Percentiles rank a stretch among this genome's conserved stretches.
Evolutionary conservation across 2,329 filamentous ascomycete species (phyloP).

Genomic region (Polytolypa hystricis): DNA sequence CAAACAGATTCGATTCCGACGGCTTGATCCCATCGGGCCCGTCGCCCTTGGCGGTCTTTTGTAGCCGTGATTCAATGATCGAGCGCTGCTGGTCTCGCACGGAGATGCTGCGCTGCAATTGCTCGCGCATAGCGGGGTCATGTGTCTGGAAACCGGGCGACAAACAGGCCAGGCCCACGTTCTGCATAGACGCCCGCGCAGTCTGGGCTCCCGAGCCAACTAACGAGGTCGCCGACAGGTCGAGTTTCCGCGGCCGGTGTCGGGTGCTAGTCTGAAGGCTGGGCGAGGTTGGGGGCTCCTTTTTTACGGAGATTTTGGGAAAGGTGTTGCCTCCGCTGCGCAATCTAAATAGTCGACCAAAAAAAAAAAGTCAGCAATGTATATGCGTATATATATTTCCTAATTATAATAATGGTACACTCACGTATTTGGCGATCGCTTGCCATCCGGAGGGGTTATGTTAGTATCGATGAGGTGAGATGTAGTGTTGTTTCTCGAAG

Average conservation of each 20-base stretch:
- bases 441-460: slow-evolving; percentile 34
- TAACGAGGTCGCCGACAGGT: slow-evolving; percentile 34
- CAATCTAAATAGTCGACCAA: slow-evolving; percentile 13
- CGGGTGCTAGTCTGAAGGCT: slow-evolving; percentile 56
- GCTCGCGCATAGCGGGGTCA: slow-evolving; percentile 91
- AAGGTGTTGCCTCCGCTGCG: slow-evolving; percentile 39
- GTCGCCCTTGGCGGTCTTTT: slow-evolving; percentile 76
- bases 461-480: slow-evolving; percentile 9
- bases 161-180: slow-evolving; percentile 85
- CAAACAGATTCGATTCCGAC: slow-evolving; percentile 34
- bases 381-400: no score
- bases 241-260: slow-evolving; percentile 35
- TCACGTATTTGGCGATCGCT: slow-evolving; percentile 43
- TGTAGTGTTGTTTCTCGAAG: slow-evolving; percentile 22
- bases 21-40: slow-evolving; percentile 50
- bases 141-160: slow-evolving; percentile 94
- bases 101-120: slow-evolving; percentile 84
- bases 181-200: slow-evolving; percentile 58
- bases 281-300: slow-evolving; percentile 77
- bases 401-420: slow-evolving; percentile 16
- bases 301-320: slow-evolving; percentile 89
- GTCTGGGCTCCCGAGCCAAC: slow-evolving; percentile 51
- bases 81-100: slow-evolving; percentile 88
- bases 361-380: slow-evolving; percentile 15
- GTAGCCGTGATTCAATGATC: slow-evolving; percentile 83